Base-by-base conservation (phyloP, 805 yeast species). In the Metschnikowia kunwiensis region DNA sequence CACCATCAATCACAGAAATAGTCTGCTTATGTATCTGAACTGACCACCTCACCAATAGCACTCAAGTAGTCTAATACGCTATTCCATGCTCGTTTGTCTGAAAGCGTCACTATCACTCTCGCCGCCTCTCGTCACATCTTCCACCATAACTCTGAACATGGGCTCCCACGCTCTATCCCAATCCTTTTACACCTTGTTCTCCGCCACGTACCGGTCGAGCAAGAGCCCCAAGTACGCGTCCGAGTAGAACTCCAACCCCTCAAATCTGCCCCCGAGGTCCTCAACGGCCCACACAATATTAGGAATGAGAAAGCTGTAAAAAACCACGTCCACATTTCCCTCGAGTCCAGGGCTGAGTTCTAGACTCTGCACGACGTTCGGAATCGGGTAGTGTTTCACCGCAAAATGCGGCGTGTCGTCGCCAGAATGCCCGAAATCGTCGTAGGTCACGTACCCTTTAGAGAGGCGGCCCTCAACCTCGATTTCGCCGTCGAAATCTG, bases 381-480 rank as follows among this genome's bases (percentile, higher is more conserved):
- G 96, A 3, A 87, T 68, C 6, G 70, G 74, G 56, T 73, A 81
- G 39, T 71, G 64, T 0, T 65, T 64, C 30, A 82, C 73, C 1
- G 85, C 73, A 40, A 61, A 84, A 89, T 38, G 78, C 49, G 24
- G 87, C 72, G 65, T 85, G 47, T 68, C 97, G 55, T 93, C 98
- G 15, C 98, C 98, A 44, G 80, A 78, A 45, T 68, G 60, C 0
- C 97, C 98, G 49, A 73, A 70, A 52, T 91, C 97, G 55, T 93
- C 98, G 30, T 60, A 50, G 0, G 98, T 91, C 0, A 78, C 80
- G 49, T 83, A 85, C 0, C 98, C 98, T 42, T 75, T 77, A 1
- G 78, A 51, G 10, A 71, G 52, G 7, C 48, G 52, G 5, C 57
- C 27, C 20, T 11, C 7, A 4, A 12, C 5, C 12, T 18, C 34